phyloP scores from a whole-genome alignment of 208 protist genomes.

The Trichomonas gallinae region DNA sequence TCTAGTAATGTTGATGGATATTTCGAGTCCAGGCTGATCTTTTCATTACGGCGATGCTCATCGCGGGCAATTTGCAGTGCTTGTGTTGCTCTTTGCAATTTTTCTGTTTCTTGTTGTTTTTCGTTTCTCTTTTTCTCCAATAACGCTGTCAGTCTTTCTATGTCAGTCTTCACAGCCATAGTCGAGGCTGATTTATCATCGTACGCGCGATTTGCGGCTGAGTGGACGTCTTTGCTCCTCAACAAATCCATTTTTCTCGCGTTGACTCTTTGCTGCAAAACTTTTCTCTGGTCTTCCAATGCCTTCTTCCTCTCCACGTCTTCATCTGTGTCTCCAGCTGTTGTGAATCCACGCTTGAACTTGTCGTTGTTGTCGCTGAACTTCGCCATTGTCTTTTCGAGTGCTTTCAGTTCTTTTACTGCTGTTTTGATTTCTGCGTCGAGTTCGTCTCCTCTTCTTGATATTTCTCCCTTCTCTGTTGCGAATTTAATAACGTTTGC shows the following conservation, averaged over 20 bases:
- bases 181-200: neutral
- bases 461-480: neutral
- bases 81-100: neutral
- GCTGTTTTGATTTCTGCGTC: neutral
- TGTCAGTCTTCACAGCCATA: neutral
- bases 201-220: neutral
- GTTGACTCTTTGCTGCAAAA: neutral
- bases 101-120: neutral
- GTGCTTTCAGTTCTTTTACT: neutral
- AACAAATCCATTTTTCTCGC: neutral
- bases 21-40: neutral
- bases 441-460: neutral
- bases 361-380: neutral
- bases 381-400: neutral
- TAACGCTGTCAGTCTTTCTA: neutral
- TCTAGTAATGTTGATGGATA: neutral
- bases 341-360: neutral
- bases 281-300: neutral
- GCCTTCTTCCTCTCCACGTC: neutral
- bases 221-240: neutral
- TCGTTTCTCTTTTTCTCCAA: neutral
- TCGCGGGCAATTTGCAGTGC: neutral
- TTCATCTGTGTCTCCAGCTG: neutral
- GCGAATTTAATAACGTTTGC: neutral
- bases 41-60: neutral